Conservation (phyloP, 2,329 filamentous ascomycete genomes). For the Pseudomassariella vexata region DNA sequence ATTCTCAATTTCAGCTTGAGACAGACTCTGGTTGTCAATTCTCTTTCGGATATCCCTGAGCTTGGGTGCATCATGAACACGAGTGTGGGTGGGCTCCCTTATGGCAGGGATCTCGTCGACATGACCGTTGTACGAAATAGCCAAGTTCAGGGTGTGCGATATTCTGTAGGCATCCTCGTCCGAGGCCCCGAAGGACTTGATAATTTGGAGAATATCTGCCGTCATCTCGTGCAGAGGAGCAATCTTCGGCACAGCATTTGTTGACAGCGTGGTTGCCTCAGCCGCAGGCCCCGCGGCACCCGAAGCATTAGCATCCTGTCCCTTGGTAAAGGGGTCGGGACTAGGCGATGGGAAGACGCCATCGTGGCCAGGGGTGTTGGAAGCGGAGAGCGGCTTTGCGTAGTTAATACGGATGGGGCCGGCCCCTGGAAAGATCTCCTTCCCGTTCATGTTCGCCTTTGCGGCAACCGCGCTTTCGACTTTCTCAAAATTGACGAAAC, state of each 20-base stretch:
- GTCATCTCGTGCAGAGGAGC: slow-evolving; percentile 72
- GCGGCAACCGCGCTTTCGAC: slow-evolving; percentile 87
- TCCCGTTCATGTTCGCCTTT: slow-evolving; percentile 83
- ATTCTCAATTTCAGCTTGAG: slow-evolving; percentile 81
- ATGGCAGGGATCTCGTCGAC: slow-evolving; percentile 83
- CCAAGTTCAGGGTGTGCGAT: slow-evolving; percentile 64
- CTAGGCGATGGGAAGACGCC: slow-evolving; percentile 87
- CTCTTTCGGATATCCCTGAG: slow-evolving; percentile 94
- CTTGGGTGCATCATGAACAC: slow-evolving; percentile 89
- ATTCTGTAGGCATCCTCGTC: slow-evolving; percentile 74
- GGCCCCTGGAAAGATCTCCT: slow-evolving; percentile 96
- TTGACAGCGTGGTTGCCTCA: slow-evolving; percentile 26
- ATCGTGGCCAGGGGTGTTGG: slow-evolving; percentile 82
- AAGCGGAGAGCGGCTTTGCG: slow-evolving; percentile 88
- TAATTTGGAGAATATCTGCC: slow-evolving; percentile 78
- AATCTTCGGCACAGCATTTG: slow-evolving; percentile 53
- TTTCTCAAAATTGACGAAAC: slow-evolving; percentile 95
- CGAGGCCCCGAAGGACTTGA: slow-evolving; percentile 79
- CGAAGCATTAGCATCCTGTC: slow-evolving; percentile 38
- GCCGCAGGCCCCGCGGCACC: slow-evolving; percentile 34
- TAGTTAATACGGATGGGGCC: slow-evolving; percentile 95
- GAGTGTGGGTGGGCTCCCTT: slow-evolving; percentile 79
- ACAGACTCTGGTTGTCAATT: slow-evolving; percentile 90
- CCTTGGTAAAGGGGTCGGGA: slow-evolving; percentile 72
- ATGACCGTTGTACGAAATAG: slow-evolving; percentile 69